Conservation (phyloP, 2,329 filamentous ascomycete genomes). For the Colletotrichum noveboracense region DNA sequence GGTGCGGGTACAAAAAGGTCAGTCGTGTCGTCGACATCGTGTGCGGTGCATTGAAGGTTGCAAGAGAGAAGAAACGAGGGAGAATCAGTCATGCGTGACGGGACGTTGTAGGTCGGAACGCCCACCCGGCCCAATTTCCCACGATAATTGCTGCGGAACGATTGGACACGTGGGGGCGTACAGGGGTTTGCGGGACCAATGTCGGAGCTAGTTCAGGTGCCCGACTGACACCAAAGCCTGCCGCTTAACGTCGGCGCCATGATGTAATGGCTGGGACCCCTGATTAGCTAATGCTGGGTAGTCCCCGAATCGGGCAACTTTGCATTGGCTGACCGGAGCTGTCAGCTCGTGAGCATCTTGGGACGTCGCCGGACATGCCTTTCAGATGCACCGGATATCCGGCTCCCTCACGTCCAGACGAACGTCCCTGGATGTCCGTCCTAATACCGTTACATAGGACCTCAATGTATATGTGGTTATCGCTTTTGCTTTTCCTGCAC, state of each 20-base stretch:
- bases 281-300: not conserved
- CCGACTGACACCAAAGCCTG: not conserved
- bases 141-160: not conserved
- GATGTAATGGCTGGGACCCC: constrained; percentile 9
- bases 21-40: constrained; percentile 67
- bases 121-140: not conserved
- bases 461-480: not conserved
- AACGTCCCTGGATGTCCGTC: not conserved
- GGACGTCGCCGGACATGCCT: not conserved
- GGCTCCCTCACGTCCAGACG: not conserved
- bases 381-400: not conserved
- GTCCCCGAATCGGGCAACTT: not conserved
- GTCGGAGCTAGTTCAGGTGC: not conserved
- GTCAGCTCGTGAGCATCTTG: not conserved
- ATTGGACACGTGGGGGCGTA: not conserved
- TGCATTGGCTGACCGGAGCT: not conserved
- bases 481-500: not conserved
- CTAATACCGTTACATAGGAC: not conserved
- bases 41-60: not conserved
- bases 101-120: not conserved
- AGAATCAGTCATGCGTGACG: not conserved
- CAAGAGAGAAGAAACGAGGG: not conserved
- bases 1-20: constrained; percentile 72
- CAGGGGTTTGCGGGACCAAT: not conserved
- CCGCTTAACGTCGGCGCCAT: not conserved